phyloP scores from a whole-genome alignment of 345 rosid genomes.

The Pistacia atlantica region DNA sequence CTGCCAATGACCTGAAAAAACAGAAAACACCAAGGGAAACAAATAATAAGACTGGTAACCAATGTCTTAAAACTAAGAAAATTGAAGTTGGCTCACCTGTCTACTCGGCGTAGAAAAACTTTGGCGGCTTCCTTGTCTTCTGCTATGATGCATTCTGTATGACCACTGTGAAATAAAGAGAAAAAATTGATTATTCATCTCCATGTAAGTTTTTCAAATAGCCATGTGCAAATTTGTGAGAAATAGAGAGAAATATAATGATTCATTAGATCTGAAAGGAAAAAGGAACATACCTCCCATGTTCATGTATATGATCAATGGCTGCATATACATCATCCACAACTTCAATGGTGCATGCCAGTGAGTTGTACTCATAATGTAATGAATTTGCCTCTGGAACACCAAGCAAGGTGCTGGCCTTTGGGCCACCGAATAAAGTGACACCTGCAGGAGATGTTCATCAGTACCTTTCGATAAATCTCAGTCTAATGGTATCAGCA shows the following conservation, averaged over 20 bases:
- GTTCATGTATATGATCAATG: slow-evolving; percentile 79
- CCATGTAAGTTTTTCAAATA: background rate
- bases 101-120: slow-evolving; percentile 76
- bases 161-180: slow-evolving; percentile 60
- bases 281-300: slow-evolving; percentile 69
- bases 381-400: slow-evolving; percentile 63
- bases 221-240: background rate
- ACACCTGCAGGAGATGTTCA: slow-evolving; percentile 55
- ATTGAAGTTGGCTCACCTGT: slow-evolving; percentile 53
- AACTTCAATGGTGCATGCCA: slow-evolving; percentile 89
- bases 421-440: slow-evolving; percentile 78
- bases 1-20: background rate
- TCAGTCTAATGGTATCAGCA: background rate
- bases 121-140: slow-evolving; percentile 77
- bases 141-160: slow-evolving; percentile 89
- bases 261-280: slow-evolving; percentile 3
- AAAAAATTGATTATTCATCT: background rate
- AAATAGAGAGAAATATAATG: background rate
- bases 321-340: slow-evolving; percentile 84
- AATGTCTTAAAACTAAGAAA: background rate
- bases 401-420: slow-evolving; percentile 57
- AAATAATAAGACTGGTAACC: background rate
- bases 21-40: background rate
- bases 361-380: slow-evolving; percentile 81
- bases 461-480: background rate